Evolutionary conservation across 768 basidiomycete genomes (phyloP), one percentile per base, ranked within the genome.

Genomic region (Infundibulicybe gibba): DNA sequence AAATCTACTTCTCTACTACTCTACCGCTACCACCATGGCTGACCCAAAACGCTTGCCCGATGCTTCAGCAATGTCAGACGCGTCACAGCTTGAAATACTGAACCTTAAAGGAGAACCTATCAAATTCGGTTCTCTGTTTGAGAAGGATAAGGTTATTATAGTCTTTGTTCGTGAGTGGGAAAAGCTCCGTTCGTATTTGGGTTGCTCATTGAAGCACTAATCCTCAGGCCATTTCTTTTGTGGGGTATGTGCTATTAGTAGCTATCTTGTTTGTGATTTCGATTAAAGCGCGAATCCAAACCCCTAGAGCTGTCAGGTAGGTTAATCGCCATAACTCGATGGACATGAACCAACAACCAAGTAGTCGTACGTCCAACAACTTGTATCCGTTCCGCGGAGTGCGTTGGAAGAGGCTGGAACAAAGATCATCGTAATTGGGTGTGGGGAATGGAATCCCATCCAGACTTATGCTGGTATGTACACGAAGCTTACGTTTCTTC

Each of bases 161-260:
- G 79, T 86, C 1, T 85, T 86, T 59, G 80, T 85, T 46, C 77
- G 83, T 83, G 43, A 49, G 69, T 55, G 12, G 3, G 38, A 14
- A 21, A 25, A 6, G 6, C 33, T 12, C 3, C 20, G n/a, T 14
- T 16, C 10, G 15, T 25, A 25, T 8, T 3, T 5, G 10, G 8
- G 9, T 25, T 13, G 20, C 5, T 41, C 12, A 47, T 16, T 3
- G 10, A 40, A 17, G 9, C 48, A 17, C 30, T 6, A 25, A 38
- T 51, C 9, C 19, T 17, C 32, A 82, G 81, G 81, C 6, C 81
- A 84, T 59, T 84, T 84, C 58, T 81, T 82, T 54, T 84, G 83
- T 51, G 81, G 80, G 14, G 81, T 83, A 63, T 44, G 76, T 60
- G 19, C 33, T 40, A 39, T 20, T 21, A 1, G 40, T 32, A n/a